Base-by-base conservation (phyloP, 805 yeast species). In the Yarrowia alimentaria region DNA sequence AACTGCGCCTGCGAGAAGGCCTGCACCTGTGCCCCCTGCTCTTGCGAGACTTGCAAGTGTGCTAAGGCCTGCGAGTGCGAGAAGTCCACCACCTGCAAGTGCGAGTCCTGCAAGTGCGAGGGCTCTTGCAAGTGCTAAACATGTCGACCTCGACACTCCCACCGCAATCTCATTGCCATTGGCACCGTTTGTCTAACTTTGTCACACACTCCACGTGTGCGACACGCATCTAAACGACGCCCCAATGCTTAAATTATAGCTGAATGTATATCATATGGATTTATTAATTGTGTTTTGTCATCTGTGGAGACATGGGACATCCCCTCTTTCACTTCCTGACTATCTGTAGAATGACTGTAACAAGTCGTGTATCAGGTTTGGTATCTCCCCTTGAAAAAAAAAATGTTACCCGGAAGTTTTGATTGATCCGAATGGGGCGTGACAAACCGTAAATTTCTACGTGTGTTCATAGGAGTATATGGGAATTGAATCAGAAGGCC, bases 61-160 rank as follows among this genome's bases (percentile, higher is more conserved):
- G 48, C 34, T 21, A 40, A 40, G 48, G 48, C 48, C 13, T 40
- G 48, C 20, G 48, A 40, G 34, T 40, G 48, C 13, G 34, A 40
- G 34, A 29, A 26, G 32, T 40, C 48, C 25, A 24, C 30, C 43
- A 40, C 32, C 12, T 40, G 48, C 48, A 40, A 40, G 34, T 40
- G 48, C 26, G 48, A 40, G 34, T 28, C 48, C 12, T 40, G 48
- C 48, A 40, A 40, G 34, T 40, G 48, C 18, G 48, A 40, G 48
- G 48, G 34, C 34, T 28, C 48, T 28, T 40, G 48, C 48, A 40
- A 40, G 48, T 40, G 48, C 34, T 40, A 40, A 24, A 16, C n/a
- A n/a, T n/a, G n/a, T n/a, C n/a, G n/a, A n/a, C n/a, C n/a, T 7
- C 4, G 18, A 13, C 18, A 7, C 37, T 12, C 9, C 7, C 25